Evolutionary conservation across 805 yeast species (phyloP).

Genomic region (Ogataea populi-albae): DNA sequence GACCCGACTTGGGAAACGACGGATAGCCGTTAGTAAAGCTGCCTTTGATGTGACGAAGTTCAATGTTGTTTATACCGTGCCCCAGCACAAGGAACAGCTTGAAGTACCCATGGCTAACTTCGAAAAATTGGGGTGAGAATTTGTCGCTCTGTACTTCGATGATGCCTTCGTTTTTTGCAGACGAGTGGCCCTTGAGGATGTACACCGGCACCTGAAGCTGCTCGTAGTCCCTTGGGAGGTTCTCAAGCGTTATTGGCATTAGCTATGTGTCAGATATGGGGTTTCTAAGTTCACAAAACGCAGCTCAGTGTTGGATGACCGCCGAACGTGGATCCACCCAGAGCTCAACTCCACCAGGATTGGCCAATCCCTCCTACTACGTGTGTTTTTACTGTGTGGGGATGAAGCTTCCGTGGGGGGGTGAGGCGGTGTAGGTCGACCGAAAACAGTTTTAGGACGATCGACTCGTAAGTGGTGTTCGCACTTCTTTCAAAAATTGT

Average conservation of each 20-base stretch:
- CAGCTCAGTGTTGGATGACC: too few relatives aligned
- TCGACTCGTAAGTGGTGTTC: too few relatives aligned
- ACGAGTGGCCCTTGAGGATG: conserved; percentile 46
- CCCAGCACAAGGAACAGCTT: conserved; percentile 66
- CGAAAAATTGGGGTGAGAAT: conserved; percentile 70
- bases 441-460: too few relatives aligned
- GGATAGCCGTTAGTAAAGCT: conserved; percentile 34
- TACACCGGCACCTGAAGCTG: conserved; percentile 45
- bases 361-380: too few relatives aligned
- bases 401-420: too few relatives aligned
- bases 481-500: too few relatives aligned
- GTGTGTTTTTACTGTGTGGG: too few relatives aligned
- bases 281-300: too few relatives aligned
- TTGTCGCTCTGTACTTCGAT: conserved; percentile 40
- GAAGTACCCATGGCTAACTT: conserved; percentile 67
- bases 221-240: conserved; percentile 31
- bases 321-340: too few relatives aligned
- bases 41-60: conserved; percentile 47
- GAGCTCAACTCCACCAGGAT: too few relatives aligned
- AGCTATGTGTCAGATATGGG: too few relatives aligned
- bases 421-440: too few relatives aligned
- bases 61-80: conserved; percentile 59
- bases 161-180: conserved; percentile 31
- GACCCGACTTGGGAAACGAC: conserved; percentile 12
- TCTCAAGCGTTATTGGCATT: conserved; percentile 33